Evolutionary conservation across 805 yeast species (phyloP).

Genomic region (Danielia oregonensis): DNA sequence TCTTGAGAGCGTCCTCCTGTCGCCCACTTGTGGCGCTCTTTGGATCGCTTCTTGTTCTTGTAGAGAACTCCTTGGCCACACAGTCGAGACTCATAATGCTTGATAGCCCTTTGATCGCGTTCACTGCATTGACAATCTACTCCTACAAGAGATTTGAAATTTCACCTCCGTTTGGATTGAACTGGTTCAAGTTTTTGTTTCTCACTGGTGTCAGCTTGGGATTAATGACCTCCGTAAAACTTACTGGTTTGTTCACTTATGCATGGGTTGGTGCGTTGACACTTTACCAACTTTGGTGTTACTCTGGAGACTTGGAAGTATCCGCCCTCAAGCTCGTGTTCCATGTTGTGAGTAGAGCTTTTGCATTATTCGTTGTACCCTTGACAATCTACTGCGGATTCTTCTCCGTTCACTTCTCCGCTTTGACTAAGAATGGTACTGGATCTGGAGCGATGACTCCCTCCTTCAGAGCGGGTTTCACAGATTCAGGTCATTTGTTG

Average conservation of each 20-base stretch:
- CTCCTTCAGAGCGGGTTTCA: slow-evolving; percentile 58
- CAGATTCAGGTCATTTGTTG: slow-evolving; percentile 32
- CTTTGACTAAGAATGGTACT: slow-evolving; percentile 46
- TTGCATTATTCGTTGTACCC: slow-evolving; percentile 53
- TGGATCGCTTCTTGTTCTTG: slow-evolving; percentile 47
- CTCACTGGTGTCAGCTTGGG: slow-evolving; percentile 51
- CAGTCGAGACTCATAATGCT: slow-evolving; percentile 50
- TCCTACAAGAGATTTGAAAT: slow-evolving; percentile 48
- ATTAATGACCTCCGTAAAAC: slow-evolving; percentile 59
- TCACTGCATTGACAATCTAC: slow-evolving; percentile 46
- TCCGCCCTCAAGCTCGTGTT: slow-evolving; percentile 31
- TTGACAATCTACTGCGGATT: slow-evolving; percentile 50
- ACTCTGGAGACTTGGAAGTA: slow-evolving; percentile 64
- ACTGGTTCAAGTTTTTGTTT: slow-evolving; percentile 53
- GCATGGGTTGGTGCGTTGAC: slow-evolving; percentile 56
- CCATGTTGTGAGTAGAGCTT: slow-evolving; percentile 38
- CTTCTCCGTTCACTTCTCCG: slow-evolving; percentile 55
- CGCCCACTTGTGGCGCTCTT: slow-evolving; percentile 46
- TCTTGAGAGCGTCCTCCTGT: slow-evolving; percentile 54
- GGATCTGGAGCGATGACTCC: slow-evolving; percentile 66
- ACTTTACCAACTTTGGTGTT: slow-evolving; percentile 57
- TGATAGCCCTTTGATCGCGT: slow-evolving; percentile 43
- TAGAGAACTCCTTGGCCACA: slow-evolving; percentile 65
- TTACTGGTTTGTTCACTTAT: slow-evolving; percentile 67
- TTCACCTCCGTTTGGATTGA: slow-evolving; percentile 38